Base-by-base conservation (phyloP, 1,139 yeast genomes). In the Saccharomyces hybrid region DNA sequence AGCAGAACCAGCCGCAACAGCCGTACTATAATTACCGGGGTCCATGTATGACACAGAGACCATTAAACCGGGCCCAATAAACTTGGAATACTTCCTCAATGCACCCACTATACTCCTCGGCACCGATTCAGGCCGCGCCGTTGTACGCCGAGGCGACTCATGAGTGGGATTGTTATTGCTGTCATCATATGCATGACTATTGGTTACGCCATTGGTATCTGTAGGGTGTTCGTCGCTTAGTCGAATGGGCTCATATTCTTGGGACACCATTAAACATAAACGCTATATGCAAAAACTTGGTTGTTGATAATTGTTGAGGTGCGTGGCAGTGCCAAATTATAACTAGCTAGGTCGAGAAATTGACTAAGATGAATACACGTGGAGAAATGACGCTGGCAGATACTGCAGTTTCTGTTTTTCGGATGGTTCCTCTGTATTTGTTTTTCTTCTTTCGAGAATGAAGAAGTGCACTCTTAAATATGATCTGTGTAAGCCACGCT, bases 41-140 rank as follows among this genome's bases (percentile, higher is more conserved):
- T 86, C 93, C 80, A 86, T 83, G 64, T 85, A 86, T 1, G 90
- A 84, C 42, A 87, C 90, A 14, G 88, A 79, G 4, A 86, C 87
- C 77, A 85, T 78, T 32, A 86, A 72, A 0, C 95, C 95, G 0
- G 95, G 95, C 0, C 95, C 93, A 14, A 86, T 73, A 63, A 85
- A 86, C 51, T 78, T 74, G 9, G 77, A 69, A 62, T 84, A 82
- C 64, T 84, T 84, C 32, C 59, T 54, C 29, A 68, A 56, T 23
- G 59, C 51, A 9, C 56, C 34, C 20, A 52, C 16, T 16, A 34
- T 14, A 16, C 42, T 34, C 42, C 42, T 6, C 4, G 42, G 7
- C 7, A 13, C 7, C 5, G 42, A 34, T 3, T 4, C 23, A 9
- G 42, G 42, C 25, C 20, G 42, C 23, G 5, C 1, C 20, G 23